These are phyloP conservation scores for Syzygium aromaticum DNA, from an alignment of 345 rosid genomes.

Conservation along the genomic window DNA sequence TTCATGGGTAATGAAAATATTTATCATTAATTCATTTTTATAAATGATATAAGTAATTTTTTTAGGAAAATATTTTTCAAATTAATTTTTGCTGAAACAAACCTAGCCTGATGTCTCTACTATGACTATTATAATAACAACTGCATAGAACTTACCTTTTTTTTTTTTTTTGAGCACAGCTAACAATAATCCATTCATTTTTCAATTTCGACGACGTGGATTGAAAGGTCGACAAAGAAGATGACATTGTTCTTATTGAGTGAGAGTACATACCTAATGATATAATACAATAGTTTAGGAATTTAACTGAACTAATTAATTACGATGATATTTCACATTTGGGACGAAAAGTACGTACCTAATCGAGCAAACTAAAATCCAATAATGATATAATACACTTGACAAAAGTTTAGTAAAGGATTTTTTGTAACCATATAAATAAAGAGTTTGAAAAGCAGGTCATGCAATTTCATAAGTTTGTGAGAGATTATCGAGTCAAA, in stretches of 20 bases:
- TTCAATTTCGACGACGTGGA: accelerated
- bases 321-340: not conserved
- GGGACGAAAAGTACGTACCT: not conserved
- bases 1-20: not conserved
- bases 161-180: no score
- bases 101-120: no score
- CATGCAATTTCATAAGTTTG: not conserved
- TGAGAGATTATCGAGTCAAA: not conserved
- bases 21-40: not conserved
- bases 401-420: not conserved
- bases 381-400: not conserved
- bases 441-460: not conserved
- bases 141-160: no score
- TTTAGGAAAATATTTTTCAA: no score
- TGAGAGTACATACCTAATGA: no score
- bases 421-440: not conserved
- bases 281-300: not conserved
- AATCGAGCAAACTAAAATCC: not conserved
- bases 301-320: not conserved
- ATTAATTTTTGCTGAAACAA: no score
- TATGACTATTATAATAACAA: no score
- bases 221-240: no score
- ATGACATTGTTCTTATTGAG: not conserved
- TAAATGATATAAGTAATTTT: not conserved
- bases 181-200: no score